Conservation (phyloP, 2,329 filamentous ascomycete species). For the Dichotomopilus funicola region DNA sequence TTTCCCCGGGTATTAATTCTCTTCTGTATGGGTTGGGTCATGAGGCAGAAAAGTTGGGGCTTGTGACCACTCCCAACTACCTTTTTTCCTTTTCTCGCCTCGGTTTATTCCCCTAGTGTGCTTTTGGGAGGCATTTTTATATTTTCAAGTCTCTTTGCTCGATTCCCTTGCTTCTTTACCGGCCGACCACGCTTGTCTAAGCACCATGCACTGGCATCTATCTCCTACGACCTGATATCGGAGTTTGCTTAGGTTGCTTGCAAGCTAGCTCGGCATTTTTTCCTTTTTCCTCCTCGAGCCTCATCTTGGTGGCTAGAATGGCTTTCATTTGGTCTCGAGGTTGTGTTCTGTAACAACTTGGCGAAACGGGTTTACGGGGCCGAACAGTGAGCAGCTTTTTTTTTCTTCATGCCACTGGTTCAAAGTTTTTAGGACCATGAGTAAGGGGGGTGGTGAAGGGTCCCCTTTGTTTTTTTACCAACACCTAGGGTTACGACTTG, state of each 20-base stretch:
- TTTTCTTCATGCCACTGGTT: constrained; percentile 9
- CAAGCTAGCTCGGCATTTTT: constrained; percentile 6
- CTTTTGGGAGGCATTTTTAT: constrained; percentile 9
- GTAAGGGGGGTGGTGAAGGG: constrained; percentile 1
- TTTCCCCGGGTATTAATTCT: constrained; percentile 16
- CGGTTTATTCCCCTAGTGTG: constrained; percentile 10
- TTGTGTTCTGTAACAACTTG: constrained; percentile 1
- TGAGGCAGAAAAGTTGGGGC: constrained; percentile 17
- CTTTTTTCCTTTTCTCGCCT: constrained; percentile 7
- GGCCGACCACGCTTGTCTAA: no score
- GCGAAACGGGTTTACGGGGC: neutral
- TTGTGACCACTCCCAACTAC: constrained; percentile 4
- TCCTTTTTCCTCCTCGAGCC: constrained; percentile 11
- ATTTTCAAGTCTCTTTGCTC: constrained; percentile 19
- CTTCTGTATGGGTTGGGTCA: constrained; percentile 13
- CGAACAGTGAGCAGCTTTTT: constrained; percentile 7
- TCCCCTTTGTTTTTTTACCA: constrained; percentile 8
- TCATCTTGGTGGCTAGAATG: constrained; percentile 2
- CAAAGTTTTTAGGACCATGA: neutral
- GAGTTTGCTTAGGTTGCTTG: neutral
- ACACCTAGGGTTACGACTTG: constrained; percentile 20
- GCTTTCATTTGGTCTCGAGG: neutral
- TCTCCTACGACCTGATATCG: no score
- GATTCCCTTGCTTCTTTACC: neutral
- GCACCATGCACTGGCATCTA: no score